phyloP scores from a whole-genome alignment of 179 eudicot species.

The Gypsophila paniculata region DNA sequence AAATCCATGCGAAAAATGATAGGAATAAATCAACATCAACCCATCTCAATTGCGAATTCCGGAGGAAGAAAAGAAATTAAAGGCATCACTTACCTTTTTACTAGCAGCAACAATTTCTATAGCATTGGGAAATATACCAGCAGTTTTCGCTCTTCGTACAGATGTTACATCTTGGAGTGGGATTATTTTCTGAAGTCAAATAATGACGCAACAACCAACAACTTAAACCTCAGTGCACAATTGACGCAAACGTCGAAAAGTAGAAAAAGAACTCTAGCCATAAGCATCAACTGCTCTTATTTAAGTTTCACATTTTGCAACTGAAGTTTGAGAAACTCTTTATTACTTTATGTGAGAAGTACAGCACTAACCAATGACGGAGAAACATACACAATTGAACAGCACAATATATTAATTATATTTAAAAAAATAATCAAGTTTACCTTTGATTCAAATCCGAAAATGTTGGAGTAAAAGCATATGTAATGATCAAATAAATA shows the following conservation, averaged over 20 bases:
- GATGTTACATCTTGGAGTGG: constrained; percentile 61
- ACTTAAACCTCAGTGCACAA: constrained; percentile 11
- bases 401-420: not conserved
- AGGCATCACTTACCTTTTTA: constrained; percentile 51
- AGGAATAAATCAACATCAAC: constrained; percentile 6
- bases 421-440: not conserved
- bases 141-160: constrained; percentile 82
- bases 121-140: constrained; percentile 92
- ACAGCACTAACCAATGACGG: not conserved
- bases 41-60: not conserved
- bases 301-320: constrained; percentile 9
- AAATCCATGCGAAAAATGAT: constrained; percentile 19
- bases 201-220: constrained; percentile 13
- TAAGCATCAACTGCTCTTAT: constrained; percentile 5
- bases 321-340: not conserved
- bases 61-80: not conserved
- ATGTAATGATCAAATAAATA: constrained; percentile 73
- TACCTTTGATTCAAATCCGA: constrained; percentile 99
- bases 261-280: not conserved
- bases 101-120: constrained; percentile 73
- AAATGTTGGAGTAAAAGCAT: constrained; percentile 95
- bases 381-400: constrained; percentile 4
- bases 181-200: constrained; percentile 59
- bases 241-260: not conserved
- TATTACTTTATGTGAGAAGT: not conserved